phyloP scores from a whole-genome alignment of 1,284 basidiomycete species.

The Ceratobasidium sp. region DNA sequence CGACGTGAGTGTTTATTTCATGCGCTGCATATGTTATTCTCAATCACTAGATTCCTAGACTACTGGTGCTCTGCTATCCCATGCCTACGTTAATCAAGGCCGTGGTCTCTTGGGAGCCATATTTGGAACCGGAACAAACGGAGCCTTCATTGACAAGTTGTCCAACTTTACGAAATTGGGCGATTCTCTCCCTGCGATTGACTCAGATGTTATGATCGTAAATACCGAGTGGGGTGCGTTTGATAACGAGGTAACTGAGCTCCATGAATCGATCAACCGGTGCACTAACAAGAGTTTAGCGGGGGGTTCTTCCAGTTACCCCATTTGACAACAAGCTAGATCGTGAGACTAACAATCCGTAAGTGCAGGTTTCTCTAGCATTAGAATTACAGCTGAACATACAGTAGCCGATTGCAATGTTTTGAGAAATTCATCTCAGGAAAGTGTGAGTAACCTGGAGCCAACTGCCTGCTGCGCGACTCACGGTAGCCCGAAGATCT shows the following conservation, averaged over 20 bases:
- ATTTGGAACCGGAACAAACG: constrained; percentile 98
- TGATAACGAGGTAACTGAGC: constrained; percentile 80
- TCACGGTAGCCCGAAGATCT: constrained; percentile 67
- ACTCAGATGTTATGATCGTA: constrained; percentile 79
- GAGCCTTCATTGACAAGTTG: constrained; percentile 93
- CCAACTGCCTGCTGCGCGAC: not conserved
- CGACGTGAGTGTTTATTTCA: constrained; percentile 72
- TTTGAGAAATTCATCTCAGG: constrained; percentile 99
- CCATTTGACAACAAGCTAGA: constrained; percentile 95
- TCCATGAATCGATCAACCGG: not conserved
- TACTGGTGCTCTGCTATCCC: constrained; percentile 92
- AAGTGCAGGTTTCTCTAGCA: constrained; percentile 48
- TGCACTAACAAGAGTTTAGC: constrained; percentile 60
- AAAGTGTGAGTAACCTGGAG: constrained; percentile 72
- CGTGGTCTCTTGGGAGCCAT: constrained; percentile 92
- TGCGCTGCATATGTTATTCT: not conserved
- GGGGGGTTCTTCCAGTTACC: constrained; percentile 88
- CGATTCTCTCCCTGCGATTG: constrained; percentile 68
- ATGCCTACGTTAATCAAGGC: constrained; percentile 91
- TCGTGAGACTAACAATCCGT: constrained; percentile 92
- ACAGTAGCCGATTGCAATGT: constrained; percentile 77
- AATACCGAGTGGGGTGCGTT: constrained; percentile 99
- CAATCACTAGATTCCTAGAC: constrained; percentile 67
- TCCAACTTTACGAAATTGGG: constrained; percentile 87
- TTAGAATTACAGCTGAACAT: constrained; percentile 4